Conservation (phyloP, 202 grass and related monocot genomes). For the Carex sylvatica region DNA sequence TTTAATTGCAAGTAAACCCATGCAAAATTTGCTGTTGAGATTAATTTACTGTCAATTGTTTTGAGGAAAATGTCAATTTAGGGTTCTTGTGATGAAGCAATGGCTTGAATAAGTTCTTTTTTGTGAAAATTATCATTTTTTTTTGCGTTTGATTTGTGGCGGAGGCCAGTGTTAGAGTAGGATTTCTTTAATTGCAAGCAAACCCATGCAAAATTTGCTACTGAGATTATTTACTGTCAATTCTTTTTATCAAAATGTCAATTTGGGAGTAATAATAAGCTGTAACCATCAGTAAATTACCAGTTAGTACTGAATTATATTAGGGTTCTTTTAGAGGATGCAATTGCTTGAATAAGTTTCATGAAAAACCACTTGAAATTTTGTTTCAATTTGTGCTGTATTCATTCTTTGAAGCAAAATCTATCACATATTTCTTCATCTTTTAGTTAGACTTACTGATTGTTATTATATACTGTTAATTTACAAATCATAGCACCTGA, state of each 20-base stretch:
- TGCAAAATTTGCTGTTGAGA: neutral
- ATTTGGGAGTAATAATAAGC: neutral
- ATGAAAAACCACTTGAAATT: neutral
- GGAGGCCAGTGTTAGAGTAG: neutral
- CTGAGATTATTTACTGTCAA: neutral
- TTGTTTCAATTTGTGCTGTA: no score
- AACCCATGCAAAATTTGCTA: neutral
- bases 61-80: neutral
- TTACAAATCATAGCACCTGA: neutral
- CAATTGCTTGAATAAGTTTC: neutral
- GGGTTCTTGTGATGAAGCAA: neutral
- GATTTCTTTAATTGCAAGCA: neutral
- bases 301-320: neutral
- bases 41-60: neutral
- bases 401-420: no score
- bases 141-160: conserved; percentile 1
- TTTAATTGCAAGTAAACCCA: neutral
- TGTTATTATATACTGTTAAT: neutral
- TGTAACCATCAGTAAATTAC: neutral
- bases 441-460: neutral
- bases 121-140: neutral
- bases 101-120: neutral
- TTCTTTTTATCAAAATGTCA: neutral
- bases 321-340: neutral
- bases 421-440: neutral